Evolutionary conservation across 2,329 filamentous ascomycete species (phyloP).

Genomic region (Zymoseptoria pseudotritici): DNA sequence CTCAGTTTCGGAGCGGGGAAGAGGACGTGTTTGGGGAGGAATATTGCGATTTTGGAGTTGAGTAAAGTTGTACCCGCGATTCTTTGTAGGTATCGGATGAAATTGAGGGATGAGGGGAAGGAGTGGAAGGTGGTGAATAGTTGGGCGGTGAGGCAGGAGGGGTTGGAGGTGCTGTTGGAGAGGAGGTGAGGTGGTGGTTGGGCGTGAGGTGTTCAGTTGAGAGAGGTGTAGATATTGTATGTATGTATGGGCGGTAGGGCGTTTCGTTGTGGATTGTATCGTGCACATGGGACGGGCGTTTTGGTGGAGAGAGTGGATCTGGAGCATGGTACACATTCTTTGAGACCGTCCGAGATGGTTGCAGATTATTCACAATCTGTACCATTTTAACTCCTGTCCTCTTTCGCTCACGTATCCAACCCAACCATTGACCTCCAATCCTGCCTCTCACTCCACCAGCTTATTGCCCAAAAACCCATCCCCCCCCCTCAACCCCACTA

Average conservation of each 20-base stretch:
- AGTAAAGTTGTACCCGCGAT: slow-evolving; percentile 13
- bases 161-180: slow-evolving; percentile 6
- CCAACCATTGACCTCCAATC: too few species aligned
- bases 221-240: too few species aligned
- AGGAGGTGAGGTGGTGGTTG: not conserved
- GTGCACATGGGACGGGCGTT: too few species aligned
- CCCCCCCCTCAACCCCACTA: slow-evolving; percentile 24
- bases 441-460: not conserved
- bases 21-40: slow-evolving; percentile 12
- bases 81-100: slow-evolving; percentile 9
- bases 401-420: too few species aligned
- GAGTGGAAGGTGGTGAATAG: slow-evolving; percentile 6
- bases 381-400: too few species aligned
- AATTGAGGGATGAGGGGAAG: slow-evolving; percentile 5
- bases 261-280: too few species aligned
- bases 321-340: too few species aligned
- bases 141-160: slow-evolving; percentile 11
- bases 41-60: slow-evolving; percentile 15
- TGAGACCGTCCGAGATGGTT: too few species aligned
- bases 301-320: too few species aligned
- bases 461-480: not conserved
- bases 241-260: too few species aligned
- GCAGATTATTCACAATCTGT: too few species aligned
- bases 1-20: slow-evolving; percentile 28
- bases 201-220: not conserved